phyloP scores from a whole-genome alignment of 495 filamentous ascomycete species.

The Diplogelasinospora grovesii region DNA sequence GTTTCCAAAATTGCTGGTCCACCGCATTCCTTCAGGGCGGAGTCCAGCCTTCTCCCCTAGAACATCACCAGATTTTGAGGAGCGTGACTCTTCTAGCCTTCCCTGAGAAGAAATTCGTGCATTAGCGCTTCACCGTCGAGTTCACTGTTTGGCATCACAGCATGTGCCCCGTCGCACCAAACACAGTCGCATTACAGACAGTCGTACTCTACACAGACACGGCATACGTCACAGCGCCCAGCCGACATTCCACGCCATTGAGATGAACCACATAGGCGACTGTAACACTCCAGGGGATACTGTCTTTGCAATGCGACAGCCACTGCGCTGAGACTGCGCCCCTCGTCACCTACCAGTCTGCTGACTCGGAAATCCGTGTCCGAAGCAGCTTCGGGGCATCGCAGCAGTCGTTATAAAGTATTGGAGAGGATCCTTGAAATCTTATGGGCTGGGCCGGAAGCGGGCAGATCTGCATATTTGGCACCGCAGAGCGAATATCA shows the following conservation, averaged over 20 bases:
- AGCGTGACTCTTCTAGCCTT: constrained; percentile 1
- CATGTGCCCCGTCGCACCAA: constrained; percentile 5
- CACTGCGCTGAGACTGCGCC: constrained; percentile 9
- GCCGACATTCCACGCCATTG: constrained; percentile 15
- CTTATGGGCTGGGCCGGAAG: constrained; percentile 14
- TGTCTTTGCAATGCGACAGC: constrained; percentile 5
- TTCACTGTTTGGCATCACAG: constrained; percentile 10
- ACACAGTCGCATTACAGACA: constrained; percentile 2
- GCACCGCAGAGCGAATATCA: constrained; percentile 7
- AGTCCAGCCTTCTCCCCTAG: background rate
- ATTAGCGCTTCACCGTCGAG: background rate
- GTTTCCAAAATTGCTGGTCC: constrained; percentile 17
- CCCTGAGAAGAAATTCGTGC: background rate
- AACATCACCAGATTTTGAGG: background rate
- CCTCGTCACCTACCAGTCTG: constrained; percentile 1
- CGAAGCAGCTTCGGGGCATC: constrained; percentile 7
- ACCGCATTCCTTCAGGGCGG: background rate
- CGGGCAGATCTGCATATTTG: constrained; percentile 17
- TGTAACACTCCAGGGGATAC: constrained; percentile 18
- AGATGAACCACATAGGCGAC: constrained; percentile 21
- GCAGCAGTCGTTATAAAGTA: constrained; percentile 15
- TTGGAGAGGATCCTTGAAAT: constrained; percentile 3
- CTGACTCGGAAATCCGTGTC: constrained; percentile 14
- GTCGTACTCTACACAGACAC: too few relatives aligned
- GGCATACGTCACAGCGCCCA: constrained; percentile 6